Percentiles rank a stretch among this genome's conserved stretches.
Evolutionary conservation across 345 rosid species (phyloP).

Genomic region (Durio zibethinus): DNA sequence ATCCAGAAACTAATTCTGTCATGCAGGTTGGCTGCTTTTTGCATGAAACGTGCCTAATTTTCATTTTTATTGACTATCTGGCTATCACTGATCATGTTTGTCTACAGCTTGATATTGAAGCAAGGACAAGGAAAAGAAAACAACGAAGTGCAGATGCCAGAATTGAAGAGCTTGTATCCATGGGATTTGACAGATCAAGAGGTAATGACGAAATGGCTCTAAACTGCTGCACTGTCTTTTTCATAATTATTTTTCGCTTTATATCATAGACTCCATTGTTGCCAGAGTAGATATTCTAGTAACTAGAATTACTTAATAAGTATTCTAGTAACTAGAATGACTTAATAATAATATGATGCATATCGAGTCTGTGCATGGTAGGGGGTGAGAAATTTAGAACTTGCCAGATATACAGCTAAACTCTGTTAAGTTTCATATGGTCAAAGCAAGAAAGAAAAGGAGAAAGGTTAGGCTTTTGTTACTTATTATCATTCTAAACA

Average conservation of each 20-base stretch:
- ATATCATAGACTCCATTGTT: background rate
- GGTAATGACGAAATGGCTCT: conserved; percentile 36
- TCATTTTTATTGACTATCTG: background rate
- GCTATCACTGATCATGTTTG: conserved; percentile 8
- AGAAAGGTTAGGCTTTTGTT: background rate
- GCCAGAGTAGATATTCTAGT: background rate
- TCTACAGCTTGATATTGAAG: conserved; percentile 56
- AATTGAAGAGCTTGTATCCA: conserved; percentile 61
- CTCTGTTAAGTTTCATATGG: background rate
- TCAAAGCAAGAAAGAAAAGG: background rate
- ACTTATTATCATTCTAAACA: background rate
- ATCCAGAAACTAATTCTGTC: conserved; percentile 56
- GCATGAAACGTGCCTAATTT: background rate
- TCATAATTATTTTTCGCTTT: background rate
- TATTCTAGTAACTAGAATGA: too few species aligned
- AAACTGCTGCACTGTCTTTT: background rate
- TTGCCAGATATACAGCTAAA: background rate
- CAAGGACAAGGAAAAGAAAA: conserved; percentile 68
- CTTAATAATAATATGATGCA: background rate
- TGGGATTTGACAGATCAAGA: conserved; percentile 84
- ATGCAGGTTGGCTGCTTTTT: conserved; percentile 50
- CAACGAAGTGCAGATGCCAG: conserved; percentile 26
- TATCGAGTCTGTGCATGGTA: background rate
- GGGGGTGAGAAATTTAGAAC: background rate
- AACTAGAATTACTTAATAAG: background rate